These are phyloP conservation scores for Lepraria neglecta DNA, from an alignment of 495 filamentous ascomycete species.

Conservation along the genomic window DNA sequence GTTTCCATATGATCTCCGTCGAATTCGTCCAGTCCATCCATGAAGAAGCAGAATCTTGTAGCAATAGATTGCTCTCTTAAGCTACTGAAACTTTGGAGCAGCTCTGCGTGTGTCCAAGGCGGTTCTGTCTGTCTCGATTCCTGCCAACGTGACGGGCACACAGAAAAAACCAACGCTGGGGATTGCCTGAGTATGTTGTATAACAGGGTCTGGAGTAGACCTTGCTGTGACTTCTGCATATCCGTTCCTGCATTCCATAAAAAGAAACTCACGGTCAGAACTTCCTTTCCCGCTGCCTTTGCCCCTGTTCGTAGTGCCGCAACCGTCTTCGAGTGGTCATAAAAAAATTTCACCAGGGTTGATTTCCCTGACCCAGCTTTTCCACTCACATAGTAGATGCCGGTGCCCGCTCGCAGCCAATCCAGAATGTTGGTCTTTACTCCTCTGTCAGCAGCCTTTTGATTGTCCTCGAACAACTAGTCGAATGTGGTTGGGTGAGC, in stretches of 20 bases:
- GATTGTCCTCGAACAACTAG: not conserved
- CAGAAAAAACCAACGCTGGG: conserved; percentile 31
- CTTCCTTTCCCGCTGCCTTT: conserved; percentile 23
- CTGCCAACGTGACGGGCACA: not conserved
- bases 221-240: conserved; percentile 38
- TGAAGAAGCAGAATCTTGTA: conserved; percentile 38
- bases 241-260: conserved; percentile 40
- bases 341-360: conserved; percentile 38
- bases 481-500: not conserved
- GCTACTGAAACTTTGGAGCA: not conserved
- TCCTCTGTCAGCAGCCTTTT: not conserved
- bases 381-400: conserved; percentile 36
- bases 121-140: not conserved
- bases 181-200: conserved; percentile 33
- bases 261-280: conserved; percentile 37
- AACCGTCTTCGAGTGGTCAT: conserved; percentile 17
- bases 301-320: conserved; percentile 28
- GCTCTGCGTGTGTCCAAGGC: not conserved
- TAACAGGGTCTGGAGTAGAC: conserved; percentile 38
- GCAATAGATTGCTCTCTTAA: not conserved
- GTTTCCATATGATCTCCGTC: conserved; percentile 21
- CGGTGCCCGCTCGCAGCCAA: conserved; percentile 32
- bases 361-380: conserved; percentile 27
- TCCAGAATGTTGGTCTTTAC: not conserved
- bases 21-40: conserved; percentile 46